These are phyloP conservation scores for Licmophora abbreviata DNA, from an alignment of 108 stramenopile species.

Conservation along the genomic window DNA sequence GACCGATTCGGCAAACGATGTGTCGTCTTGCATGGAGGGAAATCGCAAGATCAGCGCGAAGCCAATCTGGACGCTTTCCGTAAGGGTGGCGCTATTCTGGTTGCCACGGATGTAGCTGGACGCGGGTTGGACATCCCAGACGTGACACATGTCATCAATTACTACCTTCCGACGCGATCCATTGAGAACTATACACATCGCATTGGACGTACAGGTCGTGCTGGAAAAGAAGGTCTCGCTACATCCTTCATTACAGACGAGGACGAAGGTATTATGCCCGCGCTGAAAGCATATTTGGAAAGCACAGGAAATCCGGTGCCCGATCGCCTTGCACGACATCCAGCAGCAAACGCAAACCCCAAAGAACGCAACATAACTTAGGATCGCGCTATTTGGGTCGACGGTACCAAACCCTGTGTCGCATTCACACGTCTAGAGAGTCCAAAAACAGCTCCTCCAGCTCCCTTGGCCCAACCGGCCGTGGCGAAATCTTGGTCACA, in stretches of 20 bases:
- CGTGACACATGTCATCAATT: conserved; percentile 95
- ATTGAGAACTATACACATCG: conserved; percentile 97
- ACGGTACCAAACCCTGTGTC: no score
- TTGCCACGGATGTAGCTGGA: conserved; percentile 97
- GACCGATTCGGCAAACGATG: conserved; percentile 60
- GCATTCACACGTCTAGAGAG: background rate
- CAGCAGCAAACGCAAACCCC: conserved; percentile 31
- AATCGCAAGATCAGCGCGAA: conserved; percentile 96
- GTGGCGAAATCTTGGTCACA: conserved; percentile 42
- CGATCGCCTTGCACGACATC: conserved; percentile 65
- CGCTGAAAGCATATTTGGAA: conserved; percentile 73
- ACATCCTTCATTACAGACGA: conserved; percentile 90
- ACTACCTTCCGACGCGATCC: conserved; percentile 82
- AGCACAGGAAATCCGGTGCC: conserved; percentile 68
- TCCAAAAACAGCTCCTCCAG: conserved; percentile 22
- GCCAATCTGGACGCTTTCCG: conserved; percentile 84
- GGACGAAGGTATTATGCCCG: conserved; percentile 88
- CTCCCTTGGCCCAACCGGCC: conserved; percentile 26
- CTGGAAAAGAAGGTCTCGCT: conserved; percentile 92
- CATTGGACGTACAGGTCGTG: conserved; percentile 97
- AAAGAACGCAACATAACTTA: conserved; percentile 11
- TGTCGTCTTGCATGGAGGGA: conserved; percentile 95
- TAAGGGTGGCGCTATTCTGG: conserved; percentile 62
- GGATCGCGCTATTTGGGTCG: no score
- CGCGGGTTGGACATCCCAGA: conserved; percentile 96